Percentiles rank a stretch among this genome's conserved stretches.
phyloP scores from a whole-genome alignment of 306 rosid genomes.

The Ochetophila trinervis region DNA sequence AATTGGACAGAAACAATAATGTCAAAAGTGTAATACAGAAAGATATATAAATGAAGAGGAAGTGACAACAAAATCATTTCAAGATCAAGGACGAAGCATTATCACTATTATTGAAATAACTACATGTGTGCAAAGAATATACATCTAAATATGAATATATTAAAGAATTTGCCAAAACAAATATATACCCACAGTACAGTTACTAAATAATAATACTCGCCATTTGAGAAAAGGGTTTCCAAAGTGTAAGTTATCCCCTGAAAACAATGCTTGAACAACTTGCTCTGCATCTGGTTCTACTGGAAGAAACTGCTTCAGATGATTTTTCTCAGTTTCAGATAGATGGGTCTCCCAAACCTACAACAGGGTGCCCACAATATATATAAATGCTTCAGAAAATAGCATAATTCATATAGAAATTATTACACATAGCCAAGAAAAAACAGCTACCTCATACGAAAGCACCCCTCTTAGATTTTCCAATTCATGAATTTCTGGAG shows the following conservation, averaged over 20 bases:
- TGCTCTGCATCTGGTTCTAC: conserved; percentile 54
- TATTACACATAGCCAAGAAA: conserved; percentile 23
- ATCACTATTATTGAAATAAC: not conserved
- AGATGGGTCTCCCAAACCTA: conserved; percentile 85
- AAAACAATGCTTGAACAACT: conserved; percentile 56
- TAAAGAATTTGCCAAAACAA: not conserved
- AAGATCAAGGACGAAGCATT: not conserved
- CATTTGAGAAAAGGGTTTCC: conserved; percentile 79
- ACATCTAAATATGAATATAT: not conserved
- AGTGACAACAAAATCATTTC: not conserved
- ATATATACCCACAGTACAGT: not conserved
- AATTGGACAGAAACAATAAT: not conserved
- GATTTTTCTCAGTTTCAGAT: conserved; percentile 69
- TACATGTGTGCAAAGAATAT: not conserved
- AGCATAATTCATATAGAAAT: conserved; percentile 9
- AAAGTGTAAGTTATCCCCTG: conserved; percentile 71
- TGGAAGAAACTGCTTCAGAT: conserved; percentile 76
- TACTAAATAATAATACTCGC: conserved; percentile 44
- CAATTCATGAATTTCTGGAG: conserved; percentile 65
- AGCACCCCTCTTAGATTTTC: conserved; percentile 71
- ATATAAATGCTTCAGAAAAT: conserved; percentile 13
- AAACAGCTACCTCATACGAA: conserved; percentile 60
- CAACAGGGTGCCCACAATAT: conserved; percentile 24
- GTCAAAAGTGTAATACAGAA: not conserved
- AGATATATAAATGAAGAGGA: not conserved